Base-by-base conservation (phyloP, 441 rosid species). In the Daphne laureola region DNA sequence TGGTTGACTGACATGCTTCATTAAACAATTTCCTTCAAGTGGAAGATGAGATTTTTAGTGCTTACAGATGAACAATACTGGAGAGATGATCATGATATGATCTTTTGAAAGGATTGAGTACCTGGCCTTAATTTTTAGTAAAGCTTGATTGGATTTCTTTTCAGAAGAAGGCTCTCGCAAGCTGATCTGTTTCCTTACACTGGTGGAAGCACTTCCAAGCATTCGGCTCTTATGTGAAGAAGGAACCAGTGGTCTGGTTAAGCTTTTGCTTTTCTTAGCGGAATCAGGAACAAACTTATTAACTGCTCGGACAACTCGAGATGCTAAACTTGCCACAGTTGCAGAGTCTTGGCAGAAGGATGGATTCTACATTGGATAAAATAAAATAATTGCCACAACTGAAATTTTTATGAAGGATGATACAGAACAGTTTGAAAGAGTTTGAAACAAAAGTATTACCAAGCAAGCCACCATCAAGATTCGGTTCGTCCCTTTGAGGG, bases 321-420 rank as follows among this genome's bases (percentile, higher is more conserved):
- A 81, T 43, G 94, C 96, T 61, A 88, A 73, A 56, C 66, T 85
- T 23, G 78, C 53, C 77, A 88, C 76, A 65, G 66, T 67, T 43
- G 75, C 35, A 11, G 91, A 88, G 60, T 85, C 91, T 78, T 76
- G 90, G 81, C 89, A 83, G 57, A 71, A 68, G 11, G 66, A 68
- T 54, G 77, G 77, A 41, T 71, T 79, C 91, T 88, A 61, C 72
- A 65, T 55, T 41, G 23, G 58, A 15, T 58, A 55, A 49, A 49
- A 60, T n/a, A 43, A 57, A 42, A 58, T 54, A 27, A 55, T 31
- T 4, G 43, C 40, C 36, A 18, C 41, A 58, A 44, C n/a, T 35
- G 57, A 57, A 54, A 49, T 40, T 56, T 52, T 38, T 16, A 26
- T 43, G 16, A 49, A 27, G 17, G 16, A 61, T 11, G 47, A 12